phyloP scores from a whole-genome alignment of 768 basidiomycete species.

The Inosperma sp. region DNA sequence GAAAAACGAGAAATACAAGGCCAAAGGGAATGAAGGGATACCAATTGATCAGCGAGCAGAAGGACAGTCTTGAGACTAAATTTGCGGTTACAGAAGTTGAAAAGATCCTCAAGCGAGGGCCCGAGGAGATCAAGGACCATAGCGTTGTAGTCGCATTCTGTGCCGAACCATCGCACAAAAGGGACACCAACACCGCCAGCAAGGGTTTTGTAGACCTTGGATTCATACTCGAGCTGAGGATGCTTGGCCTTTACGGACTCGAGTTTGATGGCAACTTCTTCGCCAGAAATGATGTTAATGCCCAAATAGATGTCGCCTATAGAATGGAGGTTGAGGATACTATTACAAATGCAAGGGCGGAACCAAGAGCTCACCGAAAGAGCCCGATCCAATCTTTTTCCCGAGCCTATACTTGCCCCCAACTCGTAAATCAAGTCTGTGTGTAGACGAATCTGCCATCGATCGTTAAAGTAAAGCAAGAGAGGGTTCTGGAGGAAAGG shows the following conservation, averaged over 20 bases:
- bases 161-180: conserved; percentile 93
- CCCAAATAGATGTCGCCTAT: conserved; percentile 98
- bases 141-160: conserved; percentile 98
- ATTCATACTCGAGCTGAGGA: conserved; percentile 99
- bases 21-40: conserved; percentile 42
- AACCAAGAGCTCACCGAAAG: conserved; percentile 71
- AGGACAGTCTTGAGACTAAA: conserved; percentile 97
- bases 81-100: conserved; percentile 97
- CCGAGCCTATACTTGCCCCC: conserved; percentile 97
- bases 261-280: conserved; percentile 99
- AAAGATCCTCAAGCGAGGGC: conserved; percentile 84
- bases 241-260: conserved; percentile 99
- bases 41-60: conserved; percentile 93
- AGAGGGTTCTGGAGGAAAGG: conserved; percentile 17
- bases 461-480: conserved; percentile 21
- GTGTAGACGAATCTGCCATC: conserved; percentile 71
- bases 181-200: conserved; percentile 99
- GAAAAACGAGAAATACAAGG: conserved; percentile 19
- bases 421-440: conserved; percentile 81
- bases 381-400: conserved; percentile 99
- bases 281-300: conserved; percentile 99
- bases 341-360: conserved; percentile 6
- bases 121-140: conserved; percentile 98
- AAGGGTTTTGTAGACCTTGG: conserved; percentile 93
- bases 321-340: conserved; percentile 11